Evolutionary conservation across 2,329 filamentous ascomycete genomes (phyloP), one percentile per base, ranked within the genome.

Genomic region (Monilinia fructicola): DNA sequence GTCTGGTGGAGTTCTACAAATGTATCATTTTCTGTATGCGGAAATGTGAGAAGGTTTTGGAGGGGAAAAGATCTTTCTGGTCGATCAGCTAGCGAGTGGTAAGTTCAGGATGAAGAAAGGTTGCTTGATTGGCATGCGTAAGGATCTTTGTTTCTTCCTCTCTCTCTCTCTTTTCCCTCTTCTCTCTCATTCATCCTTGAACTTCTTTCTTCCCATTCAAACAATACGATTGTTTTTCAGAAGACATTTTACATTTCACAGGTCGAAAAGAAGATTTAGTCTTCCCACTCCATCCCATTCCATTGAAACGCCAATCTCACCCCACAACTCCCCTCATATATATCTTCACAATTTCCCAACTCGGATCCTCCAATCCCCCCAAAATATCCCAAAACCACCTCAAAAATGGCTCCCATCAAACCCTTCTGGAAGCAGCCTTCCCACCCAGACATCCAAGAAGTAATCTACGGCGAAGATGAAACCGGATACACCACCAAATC

Each of bases 381-480:
- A 55, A 56, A 10, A 28, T 6, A 6, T 10, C 12, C 21, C 52
- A 38, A 46, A 52, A 56, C 38, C 14, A 31, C 58, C 14, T 40
- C 23, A 54, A 68, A 73, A 74, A 75, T 86, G 83, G 81, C 84
- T 66, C 85, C 85, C 63, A 77, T 87, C 64, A 83, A 77, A 69
- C 86, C 86, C 64, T 79, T 83, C 77, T 88, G 86, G 86, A 70
- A 76, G 7, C 85, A 85, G 74, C 86, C 86, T 67, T 88, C 86
- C 48, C 86, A 88, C 77, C 83, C 85, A 14, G 75, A 79, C 54
- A 78, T 87, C 71, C 85, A 87, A 74, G 78, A 86, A 68, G 85
- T 88, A 73, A 76, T 86, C 70, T 64, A 75, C 72, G 77, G 82
- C 75, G 81, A 82, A 73, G 78, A 82, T 35, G 77, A 79, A 68